These are phyloP conservation scores for Diaporthe velutina DNA, from an alignment of 2,329 filamentous ascomycete genomes.

Conservation along the genomic window DNA sequence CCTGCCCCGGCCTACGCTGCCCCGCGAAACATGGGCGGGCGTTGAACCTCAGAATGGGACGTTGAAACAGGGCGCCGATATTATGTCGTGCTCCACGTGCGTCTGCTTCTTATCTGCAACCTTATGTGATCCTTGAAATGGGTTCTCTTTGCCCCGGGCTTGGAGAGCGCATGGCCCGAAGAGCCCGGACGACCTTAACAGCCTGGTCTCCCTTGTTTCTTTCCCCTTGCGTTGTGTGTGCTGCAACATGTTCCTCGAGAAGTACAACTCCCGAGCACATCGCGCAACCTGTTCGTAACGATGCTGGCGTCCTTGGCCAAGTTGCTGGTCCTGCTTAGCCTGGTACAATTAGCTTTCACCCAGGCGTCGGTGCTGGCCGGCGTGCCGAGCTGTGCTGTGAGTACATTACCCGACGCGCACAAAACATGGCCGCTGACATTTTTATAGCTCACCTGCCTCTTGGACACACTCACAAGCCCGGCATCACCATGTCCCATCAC, in stretches of 20 bases:
- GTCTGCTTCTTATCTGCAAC: slow-evolving; percentile 13
- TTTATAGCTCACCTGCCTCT: background rate
- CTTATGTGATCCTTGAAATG: background rate
- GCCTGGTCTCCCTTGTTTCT: slow-evolving; percentile 18
- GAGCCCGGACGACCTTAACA: background rate
- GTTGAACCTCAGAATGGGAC: background rate
- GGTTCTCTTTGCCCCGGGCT: background rate
- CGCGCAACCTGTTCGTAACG: background rate
- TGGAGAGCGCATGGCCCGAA: background rate
- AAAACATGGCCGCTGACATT: background rate
- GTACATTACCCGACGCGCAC: background rate
- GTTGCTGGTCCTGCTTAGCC: slow-evolving; percentile 20
- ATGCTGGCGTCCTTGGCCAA: slow-evolving; percentile 11
- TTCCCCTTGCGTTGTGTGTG: background rate
- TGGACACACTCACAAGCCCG: slow-evolving; percentile 9
- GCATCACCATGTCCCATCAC: slow-evolving; percentile 23
- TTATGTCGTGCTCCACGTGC: slow-evolving; percentile 23
- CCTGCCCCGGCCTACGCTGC: background rate
- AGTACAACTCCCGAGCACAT: slow-evolving; percentile 3
- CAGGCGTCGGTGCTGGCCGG: slow-evolving; percentile 16
- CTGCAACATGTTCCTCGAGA: background rate
- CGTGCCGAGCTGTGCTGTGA: slow-evolving; percentile 13
- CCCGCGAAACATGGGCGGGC: slow-evolving; percentile 7
- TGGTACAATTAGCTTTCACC: slow-evolving; percentile 15
- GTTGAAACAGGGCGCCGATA: slow-evolving; percentile 23